Evolutionary conservation across 2,329 filamentous ascomycete genomes (phyloP).

Genomic region (Beauveria australis): DNA sequence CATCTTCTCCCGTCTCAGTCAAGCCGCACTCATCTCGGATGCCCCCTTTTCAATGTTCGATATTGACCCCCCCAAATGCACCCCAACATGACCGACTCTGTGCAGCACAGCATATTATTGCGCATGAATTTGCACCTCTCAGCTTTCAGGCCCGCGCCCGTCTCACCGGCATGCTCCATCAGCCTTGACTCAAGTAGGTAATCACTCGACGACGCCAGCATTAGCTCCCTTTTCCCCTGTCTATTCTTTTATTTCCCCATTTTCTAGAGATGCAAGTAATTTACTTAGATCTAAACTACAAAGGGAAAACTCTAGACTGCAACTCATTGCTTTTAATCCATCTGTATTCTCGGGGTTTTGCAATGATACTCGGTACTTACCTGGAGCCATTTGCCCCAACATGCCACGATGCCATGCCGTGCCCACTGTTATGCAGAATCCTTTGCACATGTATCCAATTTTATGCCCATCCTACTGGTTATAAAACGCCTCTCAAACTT

Average conservation of each 20-base stretch:
- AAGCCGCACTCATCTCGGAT: neutral
- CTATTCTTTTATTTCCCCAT: neutral
- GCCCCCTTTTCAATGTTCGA: neutral
- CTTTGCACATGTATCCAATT: no score
- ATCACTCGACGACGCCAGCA: neutral
- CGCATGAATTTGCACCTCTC: neutral
- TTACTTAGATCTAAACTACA: no score
- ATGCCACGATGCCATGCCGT: neutral
- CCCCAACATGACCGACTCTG: no score
- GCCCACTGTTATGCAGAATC: neutral
- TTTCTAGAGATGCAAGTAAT: neutral
- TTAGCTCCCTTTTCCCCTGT: neutral
- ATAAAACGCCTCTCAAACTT: neutral
- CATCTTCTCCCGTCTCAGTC: neutral
- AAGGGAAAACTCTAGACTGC: no score
- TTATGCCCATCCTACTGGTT: no score
- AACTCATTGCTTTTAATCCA: neutral
- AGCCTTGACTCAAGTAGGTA: neutral
- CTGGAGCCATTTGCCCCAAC: no score
- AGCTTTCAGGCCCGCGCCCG: neutral
- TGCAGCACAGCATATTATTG: no score
- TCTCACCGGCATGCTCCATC: neutral
- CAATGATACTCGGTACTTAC: no score
- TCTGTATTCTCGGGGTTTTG: neutral
- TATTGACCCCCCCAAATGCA: no score